Base-by-base conservation (phyloP, 2,329 filamentous ascomycete genomes). In the Alternaria sp. region DNA sequence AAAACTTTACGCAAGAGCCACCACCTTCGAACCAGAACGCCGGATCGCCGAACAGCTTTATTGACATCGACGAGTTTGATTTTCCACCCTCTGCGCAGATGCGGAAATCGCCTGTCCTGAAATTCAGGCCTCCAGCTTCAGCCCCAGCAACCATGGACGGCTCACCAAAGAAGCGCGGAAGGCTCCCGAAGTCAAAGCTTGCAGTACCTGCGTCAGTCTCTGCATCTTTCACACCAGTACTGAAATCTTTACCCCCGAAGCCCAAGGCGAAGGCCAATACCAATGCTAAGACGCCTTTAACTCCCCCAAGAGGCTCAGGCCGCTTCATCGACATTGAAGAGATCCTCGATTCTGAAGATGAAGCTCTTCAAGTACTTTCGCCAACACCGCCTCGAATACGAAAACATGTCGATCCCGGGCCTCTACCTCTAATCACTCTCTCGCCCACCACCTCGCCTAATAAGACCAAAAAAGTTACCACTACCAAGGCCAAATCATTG, bases 281-380 rank as follows among this genome's bases (percentile, higher is more conserved):
- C 6, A 29, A 29, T 5, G 23, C 42, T 6, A 26, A 45, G 4
- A 33, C 48, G 4, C 54, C 55, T 5, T 52, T 54, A 0, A 66
- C 63, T 10, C 68, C 71, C 17, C 65, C 65, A 2, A 62, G 51
- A 37, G 62, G 65, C 8, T 65, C 62, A 13, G 52, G 58, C 7
- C 69, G 73, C 6, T 78, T 75, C 56, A 56, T 67, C 13, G 62
- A 75, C 39, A 72, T 79, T 21, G 77, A 79, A 26, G 77, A 78
- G 17, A 79, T 79, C 28, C 61, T 74, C 3, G 77, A 79, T 60
- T 79, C 77, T 0, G 76, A 79, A 63, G 73, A 77, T 44, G 76
- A 78, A 24, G 48, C 45, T 11, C 46, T 69, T 13, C 67, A 69
- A 34, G 61, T 65, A 0, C 59, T 76, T 3, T 75, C 74, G 1